Evolutionary conservation across 805 yeast species (phyloP).

Genomic region (Saccharomycopsis oosterbeekiorum): DNA sequence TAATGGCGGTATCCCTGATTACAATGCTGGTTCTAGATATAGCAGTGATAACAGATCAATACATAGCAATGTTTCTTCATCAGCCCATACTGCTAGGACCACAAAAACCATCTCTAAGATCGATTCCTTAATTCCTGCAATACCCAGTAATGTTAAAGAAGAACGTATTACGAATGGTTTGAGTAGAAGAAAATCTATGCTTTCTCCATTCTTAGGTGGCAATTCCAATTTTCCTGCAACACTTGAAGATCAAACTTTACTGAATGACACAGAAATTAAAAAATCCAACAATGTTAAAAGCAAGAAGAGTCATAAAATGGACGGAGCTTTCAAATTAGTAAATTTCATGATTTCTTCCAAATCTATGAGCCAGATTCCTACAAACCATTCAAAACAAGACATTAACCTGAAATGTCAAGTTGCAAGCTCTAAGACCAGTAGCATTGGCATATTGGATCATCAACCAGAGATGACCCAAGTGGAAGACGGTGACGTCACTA

Average conservation of each 20-base stretch:
- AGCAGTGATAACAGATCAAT: neutral
- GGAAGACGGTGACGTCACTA: neutral
- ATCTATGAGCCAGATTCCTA: neutral
- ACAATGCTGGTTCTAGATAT: neutral
- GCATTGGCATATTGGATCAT: neutral
- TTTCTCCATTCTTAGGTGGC: neutral
- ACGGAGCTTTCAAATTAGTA: neutral
- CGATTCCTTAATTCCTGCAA: neutral
- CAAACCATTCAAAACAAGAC: neutral
- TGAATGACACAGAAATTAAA: neutral
- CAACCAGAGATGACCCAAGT: neutral
- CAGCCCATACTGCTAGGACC: neutral
- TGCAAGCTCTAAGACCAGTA: neutral
- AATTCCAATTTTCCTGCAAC: neutral
- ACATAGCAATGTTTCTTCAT: neutral
- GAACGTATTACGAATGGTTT: neutral
- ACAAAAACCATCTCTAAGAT: neutral
- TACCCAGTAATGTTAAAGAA: neutral
- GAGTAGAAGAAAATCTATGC: neutral
- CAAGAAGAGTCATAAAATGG: neutral
- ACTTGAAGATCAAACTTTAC: neutral
- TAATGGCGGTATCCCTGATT: neutral
- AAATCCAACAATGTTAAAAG: neutral
- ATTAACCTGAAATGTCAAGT: neutral
- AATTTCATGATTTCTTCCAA: neutral